Evolutionary conservation across 2,329 filamentous ascomycete species (phyloP).

Genomic region (Rhinocladiella similis): DNA sequence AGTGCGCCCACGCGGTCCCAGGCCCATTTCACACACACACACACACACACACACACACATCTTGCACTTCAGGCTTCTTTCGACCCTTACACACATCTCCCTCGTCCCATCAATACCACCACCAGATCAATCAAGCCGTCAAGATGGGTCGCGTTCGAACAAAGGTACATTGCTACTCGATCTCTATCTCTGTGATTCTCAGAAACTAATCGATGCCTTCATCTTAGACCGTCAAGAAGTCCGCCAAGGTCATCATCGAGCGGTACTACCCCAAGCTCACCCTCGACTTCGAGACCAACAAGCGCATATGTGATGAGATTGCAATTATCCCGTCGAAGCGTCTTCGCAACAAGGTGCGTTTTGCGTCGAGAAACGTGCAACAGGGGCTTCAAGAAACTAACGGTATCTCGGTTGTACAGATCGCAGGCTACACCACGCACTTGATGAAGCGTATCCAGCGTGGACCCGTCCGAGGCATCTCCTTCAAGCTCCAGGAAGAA

Average conservation of each 20-base stretch:
- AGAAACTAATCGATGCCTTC: conserved; percentile 4
- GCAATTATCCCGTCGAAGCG: conserved; percentile 99
- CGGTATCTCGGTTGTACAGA: too few species aligned
- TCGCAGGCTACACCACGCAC: conserved; percentile 97
- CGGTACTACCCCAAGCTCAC: conserved; percentile 96
- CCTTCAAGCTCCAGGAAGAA: conserved; percentile 99
- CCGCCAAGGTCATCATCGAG: conserved; percentile 99
- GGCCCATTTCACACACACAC: too few species aligned
- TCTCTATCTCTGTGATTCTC: background rate
- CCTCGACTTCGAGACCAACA: conserved; percentile 99
- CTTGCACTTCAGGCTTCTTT: background rate
- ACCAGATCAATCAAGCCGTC: conserved; percentile 32
- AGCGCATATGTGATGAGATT: conserved; percentile 99
- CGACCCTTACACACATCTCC: background rate
- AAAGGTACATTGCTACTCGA: conserved; percentile 37
- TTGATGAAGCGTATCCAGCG: conserved; percentile 99
- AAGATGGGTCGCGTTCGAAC: conserved; percentile 53
- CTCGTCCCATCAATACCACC: background rate
- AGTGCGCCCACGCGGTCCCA: too few species aligned
- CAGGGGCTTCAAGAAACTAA: too few species aligned
- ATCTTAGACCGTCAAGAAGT: conserved; percentile 69
- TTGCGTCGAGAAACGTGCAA: too few species aligned
- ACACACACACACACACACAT: too few species aligned
- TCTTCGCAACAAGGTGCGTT: conserved; percentile 94
- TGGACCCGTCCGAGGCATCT: conserved; percentile 98